phyloP scores from a whole-genome alignment of 305 asterid genomes.

The Striga hermonthica region DNA sequence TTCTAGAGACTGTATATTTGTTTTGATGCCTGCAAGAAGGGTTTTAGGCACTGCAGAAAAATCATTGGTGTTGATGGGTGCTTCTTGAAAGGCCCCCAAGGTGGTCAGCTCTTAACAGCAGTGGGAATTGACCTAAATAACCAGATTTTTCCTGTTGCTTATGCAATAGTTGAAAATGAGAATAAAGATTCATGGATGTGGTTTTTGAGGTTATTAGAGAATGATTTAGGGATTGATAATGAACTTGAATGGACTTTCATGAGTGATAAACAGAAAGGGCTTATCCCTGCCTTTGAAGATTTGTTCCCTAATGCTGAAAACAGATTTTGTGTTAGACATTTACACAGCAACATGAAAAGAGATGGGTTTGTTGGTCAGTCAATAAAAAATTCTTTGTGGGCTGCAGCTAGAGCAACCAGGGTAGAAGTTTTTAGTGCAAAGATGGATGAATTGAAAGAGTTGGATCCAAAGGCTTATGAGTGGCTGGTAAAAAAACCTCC shows the following conservation, averaged over 20 bases:
- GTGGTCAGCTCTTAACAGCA: not conserved
- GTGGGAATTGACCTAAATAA: not conserved
- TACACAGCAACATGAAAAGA: not conserved
- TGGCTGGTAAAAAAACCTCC: not conserved
- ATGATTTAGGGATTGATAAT: not conserved
- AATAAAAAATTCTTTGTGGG: not conserved
- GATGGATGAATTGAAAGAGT: not conserved
- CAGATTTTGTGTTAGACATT: not conserved
- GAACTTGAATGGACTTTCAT: not conserved
- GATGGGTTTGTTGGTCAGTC: not conserved
- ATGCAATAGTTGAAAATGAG: slow-evolving; percentile 2
- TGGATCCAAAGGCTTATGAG: not conserved
- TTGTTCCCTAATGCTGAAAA: not conserved
- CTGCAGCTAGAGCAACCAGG: not conserved
- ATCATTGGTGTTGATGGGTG: not conserved
- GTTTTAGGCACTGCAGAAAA: not conserved
- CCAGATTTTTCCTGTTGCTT: not conserved
- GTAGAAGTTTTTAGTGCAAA: not conserved
- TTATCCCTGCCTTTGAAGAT: not conserved
- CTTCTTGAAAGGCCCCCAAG: not conserved
- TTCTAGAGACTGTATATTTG: not conserved
- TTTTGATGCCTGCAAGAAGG: not conserved
- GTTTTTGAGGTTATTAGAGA: not conserved
- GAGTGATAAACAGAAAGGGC: slow-evolving; percentile 5
- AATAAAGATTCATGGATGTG: not conserved